These are phyloP conservation scores for Pyracantha coccinea DNA, from an alignment of 331 rosid species.

Conservation along the genomic window DNA sequence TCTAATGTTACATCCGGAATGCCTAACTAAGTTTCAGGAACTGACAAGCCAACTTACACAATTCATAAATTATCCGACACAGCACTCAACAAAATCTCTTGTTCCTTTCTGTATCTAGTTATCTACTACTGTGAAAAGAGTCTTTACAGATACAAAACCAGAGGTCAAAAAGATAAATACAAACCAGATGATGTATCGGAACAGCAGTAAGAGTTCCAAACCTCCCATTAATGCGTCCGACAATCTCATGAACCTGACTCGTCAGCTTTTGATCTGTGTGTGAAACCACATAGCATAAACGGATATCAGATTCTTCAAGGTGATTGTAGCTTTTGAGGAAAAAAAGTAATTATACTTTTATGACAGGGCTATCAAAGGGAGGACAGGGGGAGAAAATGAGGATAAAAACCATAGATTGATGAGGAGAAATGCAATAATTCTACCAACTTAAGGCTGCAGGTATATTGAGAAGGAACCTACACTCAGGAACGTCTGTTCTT, in stretches of 20 bases:
- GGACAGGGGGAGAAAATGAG: too few species aligned
- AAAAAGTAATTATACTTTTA: neutral
- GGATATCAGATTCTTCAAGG: neutral
- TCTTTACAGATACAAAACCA: neutral
- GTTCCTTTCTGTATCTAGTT: neutral
- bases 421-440: neutral
- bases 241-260: constrained; percentile 98
- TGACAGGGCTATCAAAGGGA: neutral
- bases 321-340: neutral
- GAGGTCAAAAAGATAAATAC: constrained; percentile 26
- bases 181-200: constrained; percentile 93
- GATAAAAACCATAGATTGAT: neutral
- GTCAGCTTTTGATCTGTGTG: constrained; percentile 91
- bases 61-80: neutral
- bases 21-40: neutral
- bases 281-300: constrained; percentile 9
- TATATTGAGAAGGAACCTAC: constrained; percentile 43
- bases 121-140: neutral
- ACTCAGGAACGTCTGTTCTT: constrained; percentile 85
- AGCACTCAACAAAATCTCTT: neutral
- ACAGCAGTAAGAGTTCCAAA: constrained; percentile 95
- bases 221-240: constrained; percentile 96
- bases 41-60: neutral
- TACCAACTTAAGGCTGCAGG: constrained; percentile 6
- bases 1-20: neutral